Base-by-base conservation (phyloP, 2,329 filamentous ascomycete genomes). In the Daldinia sp. region DNA sequence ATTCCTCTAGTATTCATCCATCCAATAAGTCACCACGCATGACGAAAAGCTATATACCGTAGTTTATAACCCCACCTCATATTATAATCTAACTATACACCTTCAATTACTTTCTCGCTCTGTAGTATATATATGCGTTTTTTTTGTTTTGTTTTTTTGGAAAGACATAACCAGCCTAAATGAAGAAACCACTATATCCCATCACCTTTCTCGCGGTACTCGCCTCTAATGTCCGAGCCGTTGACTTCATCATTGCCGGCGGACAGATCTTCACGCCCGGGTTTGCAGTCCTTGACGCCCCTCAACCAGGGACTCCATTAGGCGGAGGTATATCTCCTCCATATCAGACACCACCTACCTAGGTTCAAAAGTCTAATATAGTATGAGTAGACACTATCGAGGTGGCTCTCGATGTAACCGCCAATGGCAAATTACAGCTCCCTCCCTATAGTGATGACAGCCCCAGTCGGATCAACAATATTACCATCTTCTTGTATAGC, bases 251-350 rank as follows among this genome's bases (percentile, higher is more conserved):
- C 20, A 85, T 88, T 58, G 79, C 87, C 23, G 87, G 87, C 72
- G 90, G 90, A 15, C 89, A 92, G 73, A 86, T 93, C 60, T 92
- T 86, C 74, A 93, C 90, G 0, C 90, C 90, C 0, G 90, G 90
- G 0, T 85, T 92, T 62, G 89, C 86, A 26, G 86, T 92, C 63
- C 81, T 92, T 39, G 86, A 92, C 78, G 85, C 90, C 35, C 89
- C 89, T 12, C 89, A 91, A 69, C 89, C 89, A 4, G 85, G 86
- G 57, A 90, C 89, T 10, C 88, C 89, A 0, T 76, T 90, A 39
- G 89, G 89, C 68, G 89, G 89, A 78, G 85, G 88, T 88, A 78
- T 74, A 86, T 82, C 46, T 59, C 57, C 44, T 46, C 55, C 20
- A 35, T 30, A 13, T 30, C 41, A 42, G 30, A 55, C 53, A 15